Evolutionary conservation across 495 filamentous ascomycete genomes (phyloP), one percentile per base, ranked within the genome.

Genomic region (Xylaria castorea): DNA sequence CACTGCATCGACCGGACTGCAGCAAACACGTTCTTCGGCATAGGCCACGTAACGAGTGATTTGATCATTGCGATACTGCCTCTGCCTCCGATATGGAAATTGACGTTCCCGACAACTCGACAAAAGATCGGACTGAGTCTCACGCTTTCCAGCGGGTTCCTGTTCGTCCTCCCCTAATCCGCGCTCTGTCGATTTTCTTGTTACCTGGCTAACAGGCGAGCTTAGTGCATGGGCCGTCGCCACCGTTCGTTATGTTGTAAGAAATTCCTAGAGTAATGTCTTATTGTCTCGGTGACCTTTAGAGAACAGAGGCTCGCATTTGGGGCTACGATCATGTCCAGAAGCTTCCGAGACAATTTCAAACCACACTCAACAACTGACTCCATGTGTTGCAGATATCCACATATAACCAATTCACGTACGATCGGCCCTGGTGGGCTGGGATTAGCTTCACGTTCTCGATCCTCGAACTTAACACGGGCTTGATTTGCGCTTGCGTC

Each of bases 381-480:
- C 58, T n/a, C 32, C 32, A 18, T 1, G 34, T 22, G 2, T 22
- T 38, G 9, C 34, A 61, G 58, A 74, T 81, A 58, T 79, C 77
- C 4, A 79, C 78, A 14, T 78, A 81, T 32, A 76, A 82, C 62
- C 74, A 76, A 66, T 62, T 76, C 46, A 74, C 68, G 22, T 75
- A 81, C 62, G 79, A 81, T 73, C 80, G 76, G 1, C 71, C 78
- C 9, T 80, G 77, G 76, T 80, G 75, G 74, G 76, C 79, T 16
- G 81, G 79, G 1, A 76, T 80, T 14, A 80, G 75, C 48, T 80
- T 79, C 63, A 75, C 77, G n/a, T 80, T 80, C 62, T 81, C 80
- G 27, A 78, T 83, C 16, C 76, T 84, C 66, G 83, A 84, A 57
- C 78, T 84, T n/a, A 83, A 84, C 74, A 83, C 80, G 14, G 83